Evolutionary conservation across 2,329 filamentous ascomycete species (phyloP).

Genomic region (Malbranchea zuffiana): DNA sequence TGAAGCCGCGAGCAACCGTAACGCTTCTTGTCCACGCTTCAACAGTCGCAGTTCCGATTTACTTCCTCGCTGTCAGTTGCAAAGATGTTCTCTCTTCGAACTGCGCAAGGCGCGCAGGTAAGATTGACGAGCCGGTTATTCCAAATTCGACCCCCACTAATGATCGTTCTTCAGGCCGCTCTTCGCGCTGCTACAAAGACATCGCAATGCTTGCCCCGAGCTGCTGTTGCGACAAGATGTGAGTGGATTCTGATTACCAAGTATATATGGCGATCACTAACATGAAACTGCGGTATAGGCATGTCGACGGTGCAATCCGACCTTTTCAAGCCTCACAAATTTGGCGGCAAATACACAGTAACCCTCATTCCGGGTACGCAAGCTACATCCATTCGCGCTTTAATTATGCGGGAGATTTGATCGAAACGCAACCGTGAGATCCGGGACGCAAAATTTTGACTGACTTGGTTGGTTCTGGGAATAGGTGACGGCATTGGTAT

Average conservation of each 20-base stretch:
- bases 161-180: constrained; percentile 42
- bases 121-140: constrained; percentile 13
- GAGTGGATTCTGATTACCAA: constrained; percentile 23
- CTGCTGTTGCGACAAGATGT: constrained; percentile 46
- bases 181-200: constrained; percentile 44
- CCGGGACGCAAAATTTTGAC: neutral
- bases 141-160: constrained; percentile 22
- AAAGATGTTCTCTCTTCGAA: constrained; percentile 33
- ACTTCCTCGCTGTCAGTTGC: constrained; percentile 7
- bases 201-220: constrained; percentile 38
- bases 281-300: constrained; percentile 25
- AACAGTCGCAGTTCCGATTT: too few relatives aligned
- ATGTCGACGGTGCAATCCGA: constrained; percentile 81
- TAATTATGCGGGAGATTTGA: constrained; percentile 3
- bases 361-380: constrained; percentile 81
- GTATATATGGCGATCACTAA: neutral
- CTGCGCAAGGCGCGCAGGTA: constrained; percentile 35
- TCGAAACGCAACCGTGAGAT: neutral
- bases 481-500: constrained; percentile 87
- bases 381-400: constrained; percentile 14
- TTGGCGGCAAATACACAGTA: constrained; percentile 98
- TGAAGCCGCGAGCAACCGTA: constrained; percentile 7
- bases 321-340: constrained; percentile 98
- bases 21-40: neutral
- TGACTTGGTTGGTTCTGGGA: neutral